Base-by-base conservation (phyloP, 768 basidiomycete species). In the Tubosaeta sp. region DNA sequence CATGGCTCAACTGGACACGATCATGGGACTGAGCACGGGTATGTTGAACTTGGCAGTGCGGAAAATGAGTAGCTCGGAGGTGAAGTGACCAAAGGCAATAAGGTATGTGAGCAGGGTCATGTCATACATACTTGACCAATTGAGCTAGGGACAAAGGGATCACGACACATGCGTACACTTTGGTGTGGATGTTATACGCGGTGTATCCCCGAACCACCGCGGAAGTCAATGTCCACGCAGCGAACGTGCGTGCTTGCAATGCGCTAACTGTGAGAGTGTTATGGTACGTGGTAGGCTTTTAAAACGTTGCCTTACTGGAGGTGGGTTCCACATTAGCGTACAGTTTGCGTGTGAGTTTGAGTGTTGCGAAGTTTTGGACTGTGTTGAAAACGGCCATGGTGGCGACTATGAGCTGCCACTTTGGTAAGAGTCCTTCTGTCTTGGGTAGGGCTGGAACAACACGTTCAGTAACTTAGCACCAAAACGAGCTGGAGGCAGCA, bases 211-310 rank as follows among this genome's bases (percentile, higher is more conserved):
- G 84, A 45, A 98, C 83, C 43, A 88, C 72, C 22, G 89, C 91
- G 8, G 91, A 83, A 5, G 88, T 85, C 46, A 95, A 68, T 0
- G 95, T 97, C 95, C 95, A 99, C 1, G 83, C 78, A 1, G 81
- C 95, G 65, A 97, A 97, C 5, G 93, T 90, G 43, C 95, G 81
- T 34, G 91, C 88, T 58, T 95, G 91, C 17, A 98, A 77, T 16
- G 77, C 70, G 7, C 91, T 94, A 11, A 99, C 95, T 95, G 70
- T 7, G 38, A 43, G 50, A 9, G 17, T 1, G 16, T 45, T 39
- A 34, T 11, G 25, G 16, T 16, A 16, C 35, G 22, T 13, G 12
- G 4, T 48, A 8, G 5, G 13, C 0, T 16, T 13, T 12, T 11
- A 19, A 56, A 31, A 32, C 19, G 25, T 43, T 13, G 47, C 6